These are phyloP conservation scores for Carex cristatella DNA, from an alignment of 176 grass and related monocot genomes.

Conservation along the genomic window DNA sequence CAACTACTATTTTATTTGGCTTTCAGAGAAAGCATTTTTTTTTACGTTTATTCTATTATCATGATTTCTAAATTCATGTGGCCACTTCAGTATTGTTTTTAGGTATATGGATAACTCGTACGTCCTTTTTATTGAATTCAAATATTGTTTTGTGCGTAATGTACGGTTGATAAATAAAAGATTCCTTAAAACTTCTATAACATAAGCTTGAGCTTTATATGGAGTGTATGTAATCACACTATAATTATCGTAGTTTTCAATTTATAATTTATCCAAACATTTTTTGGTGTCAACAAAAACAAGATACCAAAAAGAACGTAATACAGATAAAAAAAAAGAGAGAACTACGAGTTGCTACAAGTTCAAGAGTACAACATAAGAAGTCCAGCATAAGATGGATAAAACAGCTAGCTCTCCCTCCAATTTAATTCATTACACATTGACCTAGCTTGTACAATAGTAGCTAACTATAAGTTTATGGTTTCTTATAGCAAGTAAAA, in stretches of 20 bases:
- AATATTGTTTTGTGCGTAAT: not conserved
- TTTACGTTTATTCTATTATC: too few relatives aligned
- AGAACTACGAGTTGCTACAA: not conserved
- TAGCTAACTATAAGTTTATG: not conserved
- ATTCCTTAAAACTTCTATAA: not conserved
- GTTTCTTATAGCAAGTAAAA: constrained; percentile 62
- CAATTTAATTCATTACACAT: not conserved
- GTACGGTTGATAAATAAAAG: not conserved
- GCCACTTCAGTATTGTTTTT: too few relatives aligned
- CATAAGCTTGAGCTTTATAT: too few relatives aligned
- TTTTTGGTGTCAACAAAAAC: not conserved
- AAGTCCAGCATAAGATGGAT: not conserved
- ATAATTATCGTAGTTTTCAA: not conserved
- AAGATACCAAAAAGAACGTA: not conserved
- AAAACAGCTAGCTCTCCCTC: not conserved
- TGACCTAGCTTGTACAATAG: not conserved
- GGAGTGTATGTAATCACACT: not conserved
- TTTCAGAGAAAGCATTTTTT: too few relatives aligned
- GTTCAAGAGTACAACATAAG: not conserved
- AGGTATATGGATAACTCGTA: too few relatives aligned
- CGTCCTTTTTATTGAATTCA: not conserved
- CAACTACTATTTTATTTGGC: too few relatives aligned
- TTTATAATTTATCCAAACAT: not conserved
- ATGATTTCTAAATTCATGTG: too few relatives aligned
- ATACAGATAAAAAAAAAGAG: not conserved